Conservation (phyloP, 139 green algal species). For the Coccomyxa sp. region DNA sequence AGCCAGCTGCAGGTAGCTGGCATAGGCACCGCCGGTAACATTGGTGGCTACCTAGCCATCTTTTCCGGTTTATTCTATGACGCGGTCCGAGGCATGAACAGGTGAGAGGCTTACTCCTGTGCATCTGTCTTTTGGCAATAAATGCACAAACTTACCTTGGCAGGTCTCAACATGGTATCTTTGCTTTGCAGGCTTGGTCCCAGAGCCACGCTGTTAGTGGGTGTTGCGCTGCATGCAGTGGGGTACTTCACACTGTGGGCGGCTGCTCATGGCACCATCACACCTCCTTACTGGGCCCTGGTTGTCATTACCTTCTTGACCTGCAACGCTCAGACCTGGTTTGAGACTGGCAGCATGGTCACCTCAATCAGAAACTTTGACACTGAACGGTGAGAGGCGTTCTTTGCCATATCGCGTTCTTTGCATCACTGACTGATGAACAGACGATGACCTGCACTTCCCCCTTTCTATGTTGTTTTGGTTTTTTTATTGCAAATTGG, state of each 20-base stretch:
- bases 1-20: slow-evolving; percentile 9
- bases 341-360: slow-evolving; percentile 62
- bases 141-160: not conserved
- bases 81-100: not conserved
- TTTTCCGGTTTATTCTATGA: not conserved
- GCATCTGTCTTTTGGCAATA: not conserved
- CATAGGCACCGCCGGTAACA: slow-evolving; percentile 9
- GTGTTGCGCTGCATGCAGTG: not conserved
- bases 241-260: slow-evolving; percentile 6
- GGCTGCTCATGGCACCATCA: slow-evolving; percentile 4
- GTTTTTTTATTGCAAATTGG: not conserved
- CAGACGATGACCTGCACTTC: too few relatives aligned
- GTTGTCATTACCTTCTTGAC: slow-evolving; percentile 21
- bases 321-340: slow-evolving; percentile 60
- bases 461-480: not conserved
- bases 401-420: not conserved
- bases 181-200: slow-evolving; percentile 10
- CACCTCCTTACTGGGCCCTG: slow-evolving; percentile 21
- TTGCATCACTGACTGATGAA: not conserved
- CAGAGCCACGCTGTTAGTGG: slow-evolving; percentile 7
- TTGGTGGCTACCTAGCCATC: not conserved
- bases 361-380: slow-evolving; percentile 78
- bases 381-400: slow-evolving; percentile 5
- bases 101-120: not conserved
- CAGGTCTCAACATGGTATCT: not conserved